These are phyloP conservation scores for Teratosphaeria pseudoeucalypti DNA, from an alignment of 2,329 filamentous ascomycete species.

Conservation along the genomic window DNA sequence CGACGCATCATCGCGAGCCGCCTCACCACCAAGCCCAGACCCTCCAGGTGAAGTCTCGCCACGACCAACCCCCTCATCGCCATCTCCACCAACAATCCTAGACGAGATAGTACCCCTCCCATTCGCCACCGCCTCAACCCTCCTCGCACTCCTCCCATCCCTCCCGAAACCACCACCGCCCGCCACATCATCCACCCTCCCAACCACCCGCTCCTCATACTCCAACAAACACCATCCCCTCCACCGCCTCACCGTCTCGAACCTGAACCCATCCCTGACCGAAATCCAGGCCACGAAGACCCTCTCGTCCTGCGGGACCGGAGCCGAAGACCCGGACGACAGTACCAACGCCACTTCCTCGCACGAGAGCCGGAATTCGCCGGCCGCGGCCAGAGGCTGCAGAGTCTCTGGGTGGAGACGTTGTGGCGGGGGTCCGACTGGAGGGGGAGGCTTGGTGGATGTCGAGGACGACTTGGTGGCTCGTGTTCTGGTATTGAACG, in stretches of 20 bases:
- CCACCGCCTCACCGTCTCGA: not conserved
- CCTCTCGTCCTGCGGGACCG: not conserved
- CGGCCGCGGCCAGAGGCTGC: not conserved
- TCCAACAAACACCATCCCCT: not conserved
- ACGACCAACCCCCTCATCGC: not conserved
- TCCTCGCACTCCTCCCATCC: not conserved
- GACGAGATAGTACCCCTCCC: not conserved
- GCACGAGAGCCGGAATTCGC: not conserved
- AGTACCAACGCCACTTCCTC: not conserved
- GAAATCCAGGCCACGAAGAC: not conserved
- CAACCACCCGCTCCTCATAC: not conserved
- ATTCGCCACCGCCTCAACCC: too few relatives aligned
- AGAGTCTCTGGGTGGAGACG: not conserved
- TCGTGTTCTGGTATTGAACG: not conserved
- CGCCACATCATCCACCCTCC: not conserved
- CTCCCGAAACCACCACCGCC: not conserved
- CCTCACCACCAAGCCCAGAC: too few relatives aligned
- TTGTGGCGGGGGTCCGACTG: not conserved
- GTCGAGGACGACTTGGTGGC: not conserved
- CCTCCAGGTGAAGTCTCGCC: too few relatives aligned
- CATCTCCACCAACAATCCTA: not conserved
- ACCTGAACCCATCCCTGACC: not conserved
- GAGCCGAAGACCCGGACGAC: not conserved
- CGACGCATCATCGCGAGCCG: too few relatives aligned
- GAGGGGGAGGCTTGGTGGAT: not conserved